These are phyloP conservation scores for Platanthera zijinensis DNA, from an alignment of 106 monocot species.

Conservation along the genomic window DNA sequence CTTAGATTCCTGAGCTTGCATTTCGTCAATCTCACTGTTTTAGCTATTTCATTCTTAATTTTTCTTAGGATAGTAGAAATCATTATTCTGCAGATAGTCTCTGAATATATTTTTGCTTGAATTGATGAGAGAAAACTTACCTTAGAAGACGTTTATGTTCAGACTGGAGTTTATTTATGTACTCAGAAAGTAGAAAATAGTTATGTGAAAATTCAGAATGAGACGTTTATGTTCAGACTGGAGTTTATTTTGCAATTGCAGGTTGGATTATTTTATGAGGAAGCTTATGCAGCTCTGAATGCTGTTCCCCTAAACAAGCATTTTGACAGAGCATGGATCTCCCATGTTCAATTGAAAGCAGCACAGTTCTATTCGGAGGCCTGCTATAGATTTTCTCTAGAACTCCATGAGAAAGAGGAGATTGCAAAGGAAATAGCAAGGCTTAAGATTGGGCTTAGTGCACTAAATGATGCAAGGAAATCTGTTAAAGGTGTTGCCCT, in stretches of 20 bases:
- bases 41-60: neutral
- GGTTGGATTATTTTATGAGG: constrained; percentile 51
- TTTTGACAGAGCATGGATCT: constrained; percentile 53
- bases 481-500: constrained; percentile 51
- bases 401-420: constrained; percentile 72
- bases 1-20: too few species aligned
- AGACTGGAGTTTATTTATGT: neutral
- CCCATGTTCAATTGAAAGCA: constrained; percentile 53
- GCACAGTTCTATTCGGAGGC: constrained; percentile 71
- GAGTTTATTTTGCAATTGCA: constrained; percentile 13
- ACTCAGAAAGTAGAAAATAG: neutral
- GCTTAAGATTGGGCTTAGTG: constrained; percentile 45
- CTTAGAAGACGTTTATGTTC: too few species aligned
- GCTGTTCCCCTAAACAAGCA: constrained; percentile 50
- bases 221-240: neutral
- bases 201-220: neutral
- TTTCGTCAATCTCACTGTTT: neutral
- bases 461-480: constrained; percentile 62
- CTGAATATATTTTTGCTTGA: neutral
- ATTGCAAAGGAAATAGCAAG: constrained; percentile 74
- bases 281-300: constrained; percentile 36
- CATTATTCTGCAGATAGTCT: neutral
- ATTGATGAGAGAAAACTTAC: neutral
- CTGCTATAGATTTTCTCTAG: constrained; percentile 42
- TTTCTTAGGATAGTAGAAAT: neutral